Percentiles rank a stretch among this genome's conserved stretches.
phyloP scores from a whole-genome alignment of 768 basidiomycete genomes.

The Auriscalpium vulgare region DNA sequence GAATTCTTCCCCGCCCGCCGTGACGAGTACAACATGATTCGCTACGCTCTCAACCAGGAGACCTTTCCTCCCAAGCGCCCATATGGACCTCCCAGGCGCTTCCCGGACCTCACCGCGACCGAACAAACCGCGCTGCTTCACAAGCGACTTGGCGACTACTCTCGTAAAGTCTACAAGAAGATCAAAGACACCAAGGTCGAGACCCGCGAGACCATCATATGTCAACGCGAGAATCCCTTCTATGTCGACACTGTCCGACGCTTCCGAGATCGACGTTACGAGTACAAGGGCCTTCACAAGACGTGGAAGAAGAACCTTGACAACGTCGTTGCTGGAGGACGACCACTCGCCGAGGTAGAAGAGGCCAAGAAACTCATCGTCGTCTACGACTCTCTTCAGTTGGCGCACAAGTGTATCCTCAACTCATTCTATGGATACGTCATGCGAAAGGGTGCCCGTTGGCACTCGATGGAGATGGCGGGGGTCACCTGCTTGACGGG shows the following conservation, averaged over 20 bases:
- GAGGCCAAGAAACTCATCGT: constrained; percentile 99
- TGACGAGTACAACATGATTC: constrained; percentile 99
- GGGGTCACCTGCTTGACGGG: constrained; percentile 98
- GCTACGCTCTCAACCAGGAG: constrained; percentile 93
- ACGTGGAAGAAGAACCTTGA: constrained; percentile 99
- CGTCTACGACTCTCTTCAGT: constrained; percentile 94
- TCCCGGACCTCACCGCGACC: constrained; percentile 69
- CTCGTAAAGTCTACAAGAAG: constrained; percentile 97
- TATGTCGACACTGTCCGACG: constrained; percentile 97
- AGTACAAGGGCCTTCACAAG: constrained; percentile 97
- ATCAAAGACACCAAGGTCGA: constrained; percentile 96
- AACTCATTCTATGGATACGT: constrained; percentile 99
- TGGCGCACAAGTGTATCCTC: constrained; percentile 98
- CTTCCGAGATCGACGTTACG: constrained; percentile 96
- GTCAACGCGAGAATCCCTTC: constrained; percentile 97
- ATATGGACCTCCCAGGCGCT: constrained; percentile 67
- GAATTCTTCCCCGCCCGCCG: constrained; percentile 97
- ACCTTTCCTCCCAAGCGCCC: constrained; percentile 77
- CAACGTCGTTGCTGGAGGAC: constrained; percentile 52
- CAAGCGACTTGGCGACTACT: constrained; percentile 97
- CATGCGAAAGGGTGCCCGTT: constrained; percentile 97
- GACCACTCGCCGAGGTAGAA: constrained; percentile 77
- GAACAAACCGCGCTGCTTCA: constrained; percentile 92
- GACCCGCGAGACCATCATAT: constrained; percentile 89
- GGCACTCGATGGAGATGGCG: constrained; percentile 99